These are phyloP conservation scores for Excoecaria agallocha DNA, from an alignment of 345 rosid genomes.

Conservation along the genomic window DNA sequence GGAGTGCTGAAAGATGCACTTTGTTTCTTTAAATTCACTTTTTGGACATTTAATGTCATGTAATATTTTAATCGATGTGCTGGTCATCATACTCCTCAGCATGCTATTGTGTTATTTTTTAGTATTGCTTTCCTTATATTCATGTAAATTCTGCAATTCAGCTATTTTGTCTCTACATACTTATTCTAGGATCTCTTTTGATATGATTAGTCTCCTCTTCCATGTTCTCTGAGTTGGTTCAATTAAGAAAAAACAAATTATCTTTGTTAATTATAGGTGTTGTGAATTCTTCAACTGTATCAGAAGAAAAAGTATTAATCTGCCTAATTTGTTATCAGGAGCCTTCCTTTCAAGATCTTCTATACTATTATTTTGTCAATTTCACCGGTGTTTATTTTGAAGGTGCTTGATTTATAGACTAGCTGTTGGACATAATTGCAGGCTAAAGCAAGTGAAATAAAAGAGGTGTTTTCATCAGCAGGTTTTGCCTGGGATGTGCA, in stretches of 20 bases:
- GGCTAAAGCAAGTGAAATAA: slow-evolving; percentile 66
- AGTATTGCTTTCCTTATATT: background rate
- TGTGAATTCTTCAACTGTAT: slow-evolving; percentile 1
- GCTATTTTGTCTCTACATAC: no score
- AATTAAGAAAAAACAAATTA: no score
- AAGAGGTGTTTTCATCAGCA: slow-evolving; percentile 57
- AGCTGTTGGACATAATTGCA: slow-evolving; percentile 34
- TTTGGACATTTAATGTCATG: no score
- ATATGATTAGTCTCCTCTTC: no score
- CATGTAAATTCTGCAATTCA: background rate
- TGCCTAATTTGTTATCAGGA: slow-evolving; percentile 43
- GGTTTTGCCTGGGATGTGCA: slow-evolving; percentile 93
- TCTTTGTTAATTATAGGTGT: background rate
- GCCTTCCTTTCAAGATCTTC: slow-evolving; percentile 84
- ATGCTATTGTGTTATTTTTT: background rate
- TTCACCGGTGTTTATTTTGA: slow-evolving; percentile 9
- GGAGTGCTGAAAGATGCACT: no score
- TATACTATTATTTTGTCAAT: slow-evolving; percentile 10
- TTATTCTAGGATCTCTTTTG: no score
- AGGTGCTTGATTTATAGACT: slow-evolving; percentile 16
- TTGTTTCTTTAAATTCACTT: no score
- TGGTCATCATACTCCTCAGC: no score
- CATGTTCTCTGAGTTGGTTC: no score
- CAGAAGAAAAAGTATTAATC: background rate
- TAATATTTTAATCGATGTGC: no score